Evolutionary conservation across 768 basidiomycete species (phyloP), one percentile per base, ranked within the genome.

Genomic region (Suillus subaureus): DNA sequence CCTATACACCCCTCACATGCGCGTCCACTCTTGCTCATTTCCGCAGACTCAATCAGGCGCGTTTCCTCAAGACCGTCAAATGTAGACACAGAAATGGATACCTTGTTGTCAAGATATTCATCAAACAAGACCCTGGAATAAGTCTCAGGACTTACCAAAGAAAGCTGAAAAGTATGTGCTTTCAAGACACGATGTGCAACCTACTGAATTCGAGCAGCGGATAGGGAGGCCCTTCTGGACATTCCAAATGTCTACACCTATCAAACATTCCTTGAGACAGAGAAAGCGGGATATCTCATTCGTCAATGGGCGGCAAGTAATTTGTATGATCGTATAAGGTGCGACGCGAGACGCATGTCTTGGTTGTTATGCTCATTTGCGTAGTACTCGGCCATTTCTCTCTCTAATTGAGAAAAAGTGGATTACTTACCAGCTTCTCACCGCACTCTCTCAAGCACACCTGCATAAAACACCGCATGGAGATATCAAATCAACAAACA

Each of bases 311-410:
- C 94, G 26, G 92, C 94, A 6, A 96, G 92, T 71, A 98, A 91
- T 72, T 81, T 99, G 21, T 99, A 99, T 75, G 97, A 99, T 76
- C 88, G 97, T 63, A 98, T 99, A 72, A 98, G 96, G 96, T 95
- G 66, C 63, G 88, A 60, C n/a, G 58, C 56, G 23, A 52, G 7
- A 9, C 45, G 21, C 62, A 6, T 57, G 37, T 52, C 31, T 35
- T 33, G 35, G 58, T 40, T 61, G 62, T 60, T 42, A 64, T 11
- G 54, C 52, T 52, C 55, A 3, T 45, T 54, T 8, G 7, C 12
- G 1, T 70, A 99, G 97, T 73, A 99, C 96, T 3, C 93, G 97
- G 42, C 97, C 97, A 4, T 99, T 99, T 79, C 82, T 99, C 47
- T 91, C 88, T 67, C 76, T 83, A 67, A 85, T 99, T 28, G 97